A percentile compares a stretch with the other conserved stretches of the same genome.
phyloP scores from a whole-genome alignment of 2,329 filamentous ascomycete species.

The Pseudonectria buxi region DNA sequence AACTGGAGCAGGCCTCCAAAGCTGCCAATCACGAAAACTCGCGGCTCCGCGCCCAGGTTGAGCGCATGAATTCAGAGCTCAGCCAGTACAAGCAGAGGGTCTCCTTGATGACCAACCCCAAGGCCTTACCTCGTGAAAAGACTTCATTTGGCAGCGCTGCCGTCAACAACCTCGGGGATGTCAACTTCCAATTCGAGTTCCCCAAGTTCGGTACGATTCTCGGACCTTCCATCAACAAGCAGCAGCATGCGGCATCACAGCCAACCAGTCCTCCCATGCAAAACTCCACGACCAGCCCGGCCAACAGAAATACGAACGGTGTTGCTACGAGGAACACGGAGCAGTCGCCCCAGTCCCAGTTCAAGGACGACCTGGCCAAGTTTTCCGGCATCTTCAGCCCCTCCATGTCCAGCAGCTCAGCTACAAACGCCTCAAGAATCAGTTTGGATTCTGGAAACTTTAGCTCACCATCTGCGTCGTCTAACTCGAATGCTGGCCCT shows the following conservation, averaged over 20 bases:
- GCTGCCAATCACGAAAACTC: constrained; percentile 80
- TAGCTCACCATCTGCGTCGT: constrained; percentile 59
- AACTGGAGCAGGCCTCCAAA: constrained; percentile 76
- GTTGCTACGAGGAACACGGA: background rate
- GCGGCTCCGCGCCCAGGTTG: constrained; percentile 76
- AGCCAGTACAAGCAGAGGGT: constrained; percentile 86
- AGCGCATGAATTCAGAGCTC: constrained; percentile 77
- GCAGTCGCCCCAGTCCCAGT: constrained; percentile 18
- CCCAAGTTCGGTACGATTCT: constrained; percentile 81
- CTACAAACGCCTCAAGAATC: constrained; percentile 39
- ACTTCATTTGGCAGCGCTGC: constrained; percentile 37
- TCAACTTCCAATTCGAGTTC: constrained; percentile 93
- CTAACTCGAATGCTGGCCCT: constrained; percentile 51
- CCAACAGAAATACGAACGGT: constrained; percentile 24
- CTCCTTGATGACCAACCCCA: constrained; percentile 44
- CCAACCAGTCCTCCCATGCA: constrained; percentile 26
- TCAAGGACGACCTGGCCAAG: constrained; percentile 47
- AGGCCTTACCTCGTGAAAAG: constrained; percentile 33
- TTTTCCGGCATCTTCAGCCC: constrained; percentile 56
- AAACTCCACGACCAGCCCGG: constrained; percentile 17
- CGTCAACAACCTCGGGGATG: constrained; percentile 58
- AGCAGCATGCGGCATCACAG: constrained; percentile 22
- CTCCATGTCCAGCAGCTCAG: constrained; percentile 35
- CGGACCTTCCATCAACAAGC: constrained; percentile 31
- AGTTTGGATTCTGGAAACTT: constrained; percentile 46